Base-by-base conservation (phyloP, 2,329 filamentous ascomycete genomes). In the Trichoderma afroharzianum region DNA sequence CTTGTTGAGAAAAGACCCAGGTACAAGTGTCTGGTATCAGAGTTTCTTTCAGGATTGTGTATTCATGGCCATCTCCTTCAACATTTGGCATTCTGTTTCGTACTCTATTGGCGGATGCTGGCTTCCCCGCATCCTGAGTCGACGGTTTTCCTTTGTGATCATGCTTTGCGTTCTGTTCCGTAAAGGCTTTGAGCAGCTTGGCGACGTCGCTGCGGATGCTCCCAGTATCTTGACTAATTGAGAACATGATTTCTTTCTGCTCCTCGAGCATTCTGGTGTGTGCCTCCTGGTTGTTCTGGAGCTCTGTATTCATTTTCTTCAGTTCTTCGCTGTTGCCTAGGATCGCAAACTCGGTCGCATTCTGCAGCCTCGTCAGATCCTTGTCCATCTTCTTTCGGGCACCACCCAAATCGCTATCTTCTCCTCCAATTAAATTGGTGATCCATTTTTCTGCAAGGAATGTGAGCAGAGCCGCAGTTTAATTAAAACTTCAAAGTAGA, bases 271-370 rank as follows among this genome's bases (percentile, higher is more conserved):
- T 78, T 0, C 73, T 72, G 0, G 71, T 71, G 1, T 80, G 79
- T 0, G 71, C 71, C 3, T 71, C 57, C 24, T 80, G 77, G 63
- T 80, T 79, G 8, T 74, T 63, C 5, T 75, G 63, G 1, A 80
- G 74, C 30, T 80, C 76, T 0, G 33, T 50, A 4, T 71, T 75
- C 77, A 80, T 78, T 3, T 73, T 76, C 28, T 76, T 74, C 4
- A 75, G 71, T 21, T 80, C 79, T 57, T 81, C 78, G 0, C 78
- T 81, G 61, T 81, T 79, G 0, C 76, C 78, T 0, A 80, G 74
- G 26, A 80, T 81, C 3, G 79, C 79, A 47, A 80, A 78, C 50
- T 80, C 77, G 0, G 79, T 80, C 0, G 80, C 79, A 11, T 77
- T 75, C 47, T 80, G 77, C 0, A 81, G 76, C n/a, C 75, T 74